Percentiles rank a stretch among this genome's conserved stretches.
Evolutionary conservation across 306 rosid genomes (phyloP).

Genomic region (apple (Malus domestica)): ASM211411v1 NC_041799.1:11354001-11354500

Average conservation of each 20-base stretch:
- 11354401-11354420: constrained; percentile 39
- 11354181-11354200: background rate
- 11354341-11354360: constrained; percentile 55
- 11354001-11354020: constrained; percentile 86
- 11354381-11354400: constrained; percentile 74
- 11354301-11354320: constrained; percentile 60
- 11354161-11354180: constrained; percentile 4
- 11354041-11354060: constrained; percentile 52
- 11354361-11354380: constrained; percentile 71
- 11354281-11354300: constrained; percentile 53
- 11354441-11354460: constrained; percentile 86
- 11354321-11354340: constrained; percentile 64
- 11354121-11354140: background rate
- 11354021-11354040: constrained; percentile 75
- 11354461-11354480: constrained; percentile 57
- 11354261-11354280: background rate
- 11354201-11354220: background rate
- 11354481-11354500: constrained; percentile 38
- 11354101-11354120: background rate
- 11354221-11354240: background rate
- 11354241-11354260: background rate
- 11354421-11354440: constrained; percentile 64
- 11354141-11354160: background rate
- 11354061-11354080: background rate
- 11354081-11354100: background rate